Evolutionary conservation across 2,329 filamentous ascomycete genomes (phyloP), one percentile per base, ranked within the genome.

Genomic region (Metarhizium album): DNA sequence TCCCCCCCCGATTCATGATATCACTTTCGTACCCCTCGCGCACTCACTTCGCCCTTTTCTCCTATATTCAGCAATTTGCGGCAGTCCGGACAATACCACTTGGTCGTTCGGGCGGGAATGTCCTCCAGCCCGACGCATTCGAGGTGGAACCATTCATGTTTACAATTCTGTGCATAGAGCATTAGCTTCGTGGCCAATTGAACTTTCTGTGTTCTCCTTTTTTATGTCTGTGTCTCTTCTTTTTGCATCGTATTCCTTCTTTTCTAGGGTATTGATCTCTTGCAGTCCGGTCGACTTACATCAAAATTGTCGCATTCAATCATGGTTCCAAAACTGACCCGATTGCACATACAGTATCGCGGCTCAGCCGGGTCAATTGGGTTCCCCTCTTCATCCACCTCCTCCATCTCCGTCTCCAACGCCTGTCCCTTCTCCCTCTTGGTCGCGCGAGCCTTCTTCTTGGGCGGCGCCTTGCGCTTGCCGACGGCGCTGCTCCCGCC

Each of bases 21-120:
- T 54, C 61, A 73, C 56, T 67, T 74, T 66, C 67, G 76, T 11
- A 80, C 67, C 5, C 77, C 76, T 52, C 79, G 67, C n/a, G 78
- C 78, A 53, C 67, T 83, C 11, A 83, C 77, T 60, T 83, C 79
- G 2, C 80, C 80, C 64, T 74, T 79, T 66, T 81, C 78, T 5
- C 80, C 80, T 57, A 83, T 80, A 46, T 80, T 79, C 31, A 84
- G 67, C 29, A 75, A 68, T 54, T 79, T 76, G 40, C 83, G 73
- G 62, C 87, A 93, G 47, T 88, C 82, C 1, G 86, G 86, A 65
- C 87, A 93, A 60, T 89, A 93, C 87, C 87, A 93, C 66, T 89
- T 90, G 2, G 83, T 83, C 31, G 84, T 85, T 18, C 85, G 74
- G 2, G 82, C 78, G 11, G 87, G 86, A 53, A 86, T 79, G 23